Evolutionary conservation across 2,329 filamentous ascomycete species (phyloP).

Genomic region (Sporothrix luriei): DNA sequence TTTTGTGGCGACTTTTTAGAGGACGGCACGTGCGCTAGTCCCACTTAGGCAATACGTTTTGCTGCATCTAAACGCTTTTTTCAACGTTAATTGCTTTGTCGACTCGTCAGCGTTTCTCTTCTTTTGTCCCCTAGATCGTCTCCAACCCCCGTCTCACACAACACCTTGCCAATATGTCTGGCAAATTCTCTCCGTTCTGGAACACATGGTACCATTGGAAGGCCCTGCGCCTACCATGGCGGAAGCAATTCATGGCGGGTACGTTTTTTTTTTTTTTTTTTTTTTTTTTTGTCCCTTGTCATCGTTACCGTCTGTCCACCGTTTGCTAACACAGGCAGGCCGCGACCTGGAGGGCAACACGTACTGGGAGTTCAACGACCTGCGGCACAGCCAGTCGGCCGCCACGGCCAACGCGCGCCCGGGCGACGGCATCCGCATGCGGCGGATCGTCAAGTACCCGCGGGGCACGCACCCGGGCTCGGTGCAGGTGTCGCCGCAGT

Average conservation of each 20-base stretch:
- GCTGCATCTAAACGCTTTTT: constrained; percentile 2
- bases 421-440: constrained; percentile 47
- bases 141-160: not conserved
- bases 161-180: not conserved
- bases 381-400: constrained; percentile 45
- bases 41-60: constrained; percentile 9
- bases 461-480: constrained; percentile 56
- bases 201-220: constrained; percentile 65
- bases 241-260: constrained; percentile 65
- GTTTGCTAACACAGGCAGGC: constrained; percentile 47
- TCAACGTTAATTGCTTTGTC: constrained; percentile 18
- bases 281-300: too few species aligned
- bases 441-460: constrained; percentile 65
- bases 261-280: constrained; percentile 24
- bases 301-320: not conserved
- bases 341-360: constrained; percentile 68
- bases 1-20: not conserved
- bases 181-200: constrained; percentile 40
- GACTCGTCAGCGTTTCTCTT: not conserved
- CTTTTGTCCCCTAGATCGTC: not conserved
- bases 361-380: constrained; percentile 67
- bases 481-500: constrained; percentile 61
- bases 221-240: constrained; percentile 63
- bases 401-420: constrained; percentile 37
- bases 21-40: not conserved